Evolutionary conservation across 1,284 basidiomycete species (phyloP), one percentile per base, ranked within the genome.

Genomic region (Moesziomyces antarcticus): DNA sequence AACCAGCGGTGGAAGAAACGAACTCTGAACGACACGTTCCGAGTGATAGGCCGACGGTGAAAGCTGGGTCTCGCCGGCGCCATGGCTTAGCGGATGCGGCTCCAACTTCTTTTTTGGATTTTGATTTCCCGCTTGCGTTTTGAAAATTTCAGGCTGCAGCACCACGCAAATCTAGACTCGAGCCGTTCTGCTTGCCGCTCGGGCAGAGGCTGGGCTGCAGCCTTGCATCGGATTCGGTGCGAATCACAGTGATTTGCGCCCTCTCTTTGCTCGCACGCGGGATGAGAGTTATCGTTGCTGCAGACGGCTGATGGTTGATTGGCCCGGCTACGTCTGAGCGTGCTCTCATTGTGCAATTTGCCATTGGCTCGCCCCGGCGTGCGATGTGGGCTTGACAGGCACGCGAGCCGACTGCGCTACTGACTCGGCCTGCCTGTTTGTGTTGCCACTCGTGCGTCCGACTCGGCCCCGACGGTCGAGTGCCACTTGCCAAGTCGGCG

Each of bases 11-110:
- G 49, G 30, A 45, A 56, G 21, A 60, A 35, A 43, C 53, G 33
- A 55, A 65, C 21, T 54, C 47, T 37, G 14, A 46, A 46, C 24
- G 64, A 67, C 64, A 67, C 64, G 64, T 67, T 67, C 52, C 54
- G 27, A 56, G 24, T 51, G 53, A 62, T 56, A 62, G 59, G 59
- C 52, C 59, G 59, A 46, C 24, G 43, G n/a, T 42, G 16, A 62
- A 62, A 62, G 59, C 59, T 56, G 59, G 59, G 59, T 62, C 30
- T n/a, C 10, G 30, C 9, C 20, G 11, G 2, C 47, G 1, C 18
- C 18, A 10, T 9, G n/a, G n/a, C 18, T 21, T 20, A 53, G 50
- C 42, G 57, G 64, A 60, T 51, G 50, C 58, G 27, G 63, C 46
- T 18, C n/a, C 24, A 44, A 43, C 18, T 33, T 24, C 45, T 45